Base-by-base conservation (phyloP, 345 rosid genomes). In the Syzygium oleosum region DNA sequence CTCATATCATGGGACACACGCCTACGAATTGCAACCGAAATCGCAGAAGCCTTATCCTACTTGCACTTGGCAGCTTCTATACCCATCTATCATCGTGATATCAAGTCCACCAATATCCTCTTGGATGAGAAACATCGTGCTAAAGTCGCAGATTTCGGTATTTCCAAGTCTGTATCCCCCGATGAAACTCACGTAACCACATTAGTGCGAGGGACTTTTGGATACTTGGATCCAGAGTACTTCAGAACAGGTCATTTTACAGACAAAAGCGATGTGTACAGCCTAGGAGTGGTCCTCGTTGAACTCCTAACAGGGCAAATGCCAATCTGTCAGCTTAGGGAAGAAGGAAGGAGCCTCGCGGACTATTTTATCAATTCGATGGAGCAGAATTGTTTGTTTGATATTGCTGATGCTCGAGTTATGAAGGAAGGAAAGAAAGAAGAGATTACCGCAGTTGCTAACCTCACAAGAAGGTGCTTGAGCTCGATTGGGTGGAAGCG, bases 111-210 rank as follows among this genome's bases (percentile, higher is more conserved):
- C 23, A 56, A 85, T 23, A 85, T 85, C 25, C 86, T 85, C 15
- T 41, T 85, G 27, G 86, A 55, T 4, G 84, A 22, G 46, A 80
- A 80, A 51, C 11, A 46, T 80, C 84, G 41, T 52, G 86, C 63
- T 41, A 88, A 68, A 80, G 55, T 85, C 31, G 87, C 84, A 27
- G 86, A 86, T 34, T 85, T 85, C 49, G 86, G 73, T 38, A 85
- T 51, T 12, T 55, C 73, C 29, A 85, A 51, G 17, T 85, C 21
- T 1, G 29, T 85, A 27, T 61, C 73, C 10, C 78, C 46, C 0
- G 55, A 85, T 1, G 54, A 85, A 58, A 88, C 89, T 7, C 87
- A 88, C 3, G 53, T 88, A 85, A 88, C 89, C 22, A 34, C 87
- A 54, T 49, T 56, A 73, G 84, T 88, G 31, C 29, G 13, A 12